Percentiles rank a stretch among this genome's conserved stretches.
phyloP scores from a whole-genome alignment of 179 eudicot species.

The Spinacia oleracea region DNA sequence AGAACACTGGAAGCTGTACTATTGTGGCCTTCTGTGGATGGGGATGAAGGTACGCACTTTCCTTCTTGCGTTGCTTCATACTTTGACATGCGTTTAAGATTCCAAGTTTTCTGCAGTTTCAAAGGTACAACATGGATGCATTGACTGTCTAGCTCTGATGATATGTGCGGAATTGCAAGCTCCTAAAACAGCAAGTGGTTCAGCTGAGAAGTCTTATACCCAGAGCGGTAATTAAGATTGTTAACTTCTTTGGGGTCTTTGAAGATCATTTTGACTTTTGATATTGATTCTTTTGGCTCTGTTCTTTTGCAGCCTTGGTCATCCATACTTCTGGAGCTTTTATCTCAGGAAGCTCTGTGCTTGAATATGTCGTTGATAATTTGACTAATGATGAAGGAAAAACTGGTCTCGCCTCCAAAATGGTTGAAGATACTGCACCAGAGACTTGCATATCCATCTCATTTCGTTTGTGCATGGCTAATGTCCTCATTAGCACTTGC shows the following conservation, averaged over 20 bases:
- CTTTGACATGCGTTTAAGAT: background rate
- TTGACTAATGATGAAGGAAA: slow-evolving; percentile 35
- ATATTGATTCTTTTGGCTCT: background rate
- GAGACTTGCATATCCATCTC: slow-evolving; percentile 34
- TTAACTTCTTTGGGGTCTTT: background rate
- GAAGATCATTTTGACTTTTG: background rate
- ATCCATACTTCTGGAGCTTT: slow-evolving; percentile 36
- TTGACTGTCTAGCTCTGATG: slow-evolving; percentile 77
- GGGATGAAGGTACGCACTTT: slow-evolving; percentile 58
- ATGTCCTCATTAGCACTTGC: slow-evolving; percentile 79
- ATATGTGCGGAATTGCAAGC: slow-evolving; percentile 66
- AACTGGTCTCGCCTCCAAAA: slow-evolving; percentile 12
- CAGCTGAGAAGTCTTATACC: slow-evolving; percentile 26
- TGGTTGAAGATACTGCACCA: slow-evolving; percentile 14
- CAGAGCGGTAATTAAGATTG: slow-evolving; percentile 15
- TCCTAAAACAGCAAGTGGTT: slow-evolving; percentile 31
- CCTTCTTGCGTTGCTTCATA: background rate
- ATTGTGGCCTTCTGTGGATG: slow-evolving; percentile 62
- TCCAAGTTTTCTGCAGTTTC: slow-evolving; percentile 44
- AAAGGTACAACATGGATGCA: slow-evolving; percentile 87
- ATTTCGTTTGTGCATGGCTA: slow-evolving; percentile 84
- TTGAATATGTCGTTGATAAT: slow-evolving; percentile 49
- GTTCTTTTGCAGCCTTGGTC: slow-evolving; percentile 20
- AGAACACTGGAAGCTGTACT: slow-evolving; percentile 48
- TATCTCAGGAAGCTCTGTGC: slow-evolving; percentile 33